Conservation (phyloP, 2,329 filamentous ascomycete genomes). For the Cyanodermella asteris region DNA sequence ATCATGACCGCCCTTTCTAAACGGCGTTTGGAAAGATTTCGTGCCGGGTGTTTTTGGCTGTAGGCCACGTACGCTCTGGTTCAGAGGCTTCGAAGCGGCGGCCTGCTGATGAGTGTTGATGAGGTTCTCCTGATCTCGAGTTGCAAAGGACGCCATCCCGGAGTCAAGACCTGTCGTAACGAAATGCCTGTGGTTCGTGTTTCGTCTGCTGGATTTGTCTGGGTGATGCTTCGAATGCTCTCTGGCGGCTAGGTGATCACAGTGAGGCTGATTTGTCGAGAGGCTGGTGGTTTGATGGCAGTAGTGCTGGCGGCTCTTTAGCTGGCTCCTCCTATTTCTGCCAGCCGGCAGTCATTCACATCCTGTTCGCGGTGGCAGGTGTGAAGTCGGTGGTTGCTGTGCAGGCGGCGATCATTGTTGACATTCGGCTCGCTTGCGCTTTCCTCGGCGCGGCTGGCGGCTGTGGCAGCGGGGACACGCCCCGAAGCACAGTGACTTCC, state of each 20-base stretch:
- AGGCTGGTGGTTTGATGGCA: constrained; percentile 11
- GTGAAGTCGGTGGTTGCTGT: too few species aligned
- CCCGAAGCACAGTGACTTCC: too few species aligned
- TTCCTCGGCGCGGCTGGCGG: too few species aligned
- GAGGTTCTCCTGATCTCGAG: constrained; percentile 74
- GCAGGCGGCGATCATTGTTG: too few species aligned
- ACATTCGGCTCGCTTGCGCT: too few species aligned
- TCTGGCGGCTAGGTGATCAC: neutral
- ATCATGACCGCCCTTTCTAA: constrained; percentile 57
- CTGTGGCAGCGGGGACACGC: too few species aligned
- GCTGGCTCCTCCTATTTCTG: constrained; percentile 1
- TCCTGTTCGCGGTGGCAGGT: too few species aligned
- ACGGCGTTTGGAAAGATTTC: constrained; percentile 60
- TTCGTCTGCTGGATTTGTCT: constrained; percentile 6
- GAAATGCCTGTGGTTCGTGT: constrained; percentile 2
- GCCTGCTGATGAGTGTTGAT: constrained; percentile 51
- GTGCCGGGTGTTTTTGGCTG: constrained; percentile 59
- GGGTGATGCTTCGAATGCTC: constrained; percentile 1
- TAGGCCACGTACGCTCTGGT: constrained; percentile 38
- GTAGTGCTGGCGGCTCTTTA: constrained; percentile 2
- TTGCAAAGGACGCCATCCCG: too few species aligned
- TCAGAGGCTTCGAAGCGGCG: constrained; percentile 48
- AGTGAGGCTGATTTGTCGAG: constrained; percentile 8
- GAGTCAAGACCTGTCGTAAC: constrained; percentile 41
- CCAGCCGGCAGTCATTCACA: too few species aligned